Conservation (phyloP, 208 protist species). For the Crithidia acanthocephali region DNA sequence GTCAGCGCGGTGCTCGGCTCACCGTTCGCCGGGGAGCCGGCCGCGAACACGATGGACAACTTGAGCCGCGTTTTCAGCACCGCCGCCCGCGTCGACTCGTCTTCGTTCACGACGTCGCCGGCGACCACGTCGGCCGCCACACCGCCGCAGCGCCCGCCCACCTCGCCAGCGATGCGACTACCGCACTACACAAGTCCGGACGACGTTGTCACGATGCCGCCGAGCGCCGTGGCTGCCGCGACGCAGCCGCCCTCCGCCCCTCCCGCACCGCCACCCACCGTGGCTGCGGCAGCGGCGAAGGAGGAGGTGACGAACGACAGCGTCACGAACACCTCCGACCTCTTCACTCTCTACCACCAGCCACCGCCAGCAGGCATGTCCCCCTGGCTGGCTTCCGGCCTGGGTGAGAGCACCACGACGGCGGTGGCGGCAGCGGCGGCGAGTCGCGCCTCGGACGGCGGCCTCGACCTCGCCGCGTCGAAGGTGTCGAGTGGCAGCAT, state of each 20-base stretch:
- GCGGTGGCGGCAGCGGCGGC: not conserved
- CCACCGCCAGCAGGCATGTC: conserved; percentile 6
- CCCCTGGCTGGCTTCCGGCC: conserved; percentile 25
- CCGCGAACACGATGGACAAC: conserved; percentile 27
- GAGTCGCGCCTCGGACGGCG: conserved; percentile 4
- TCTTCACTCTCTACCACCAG: conserved; percentile 18
- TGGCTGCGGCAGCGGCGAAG: not conserved
- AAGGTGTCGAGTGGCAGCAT: conserved; percentile 15
- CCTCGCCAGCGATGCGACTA: conserved; percentile 18
- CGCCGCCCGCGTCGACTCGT: conserved; percentile 26
- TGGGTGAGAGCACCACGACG: conserved; percentile 5
- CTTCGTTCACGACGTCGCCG: conserved; percentile 30
- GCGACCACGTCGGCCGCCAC: conserved; percentile 18
- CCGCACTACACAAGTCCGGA: conserved; percentile 15
- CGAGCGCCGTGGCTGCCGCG: not conserved
- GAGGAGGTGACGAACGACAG: conserved; percentile 13
- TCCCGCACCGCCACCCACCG: conserved; percentile 13
- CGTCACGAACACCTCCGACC: conserved; percentile 5
- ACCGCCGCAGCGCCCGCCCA: conserved; percentile 27
- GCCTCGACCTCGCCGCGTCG: conserved; percentile 3
- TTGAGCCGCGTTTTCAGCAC: conserved; percentile 38
- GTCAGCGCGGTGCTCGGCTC: conserved; percentile 13
- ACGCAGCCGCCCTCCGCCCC: not conserved
- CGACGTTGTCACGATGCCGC: conserved; percentile 23
- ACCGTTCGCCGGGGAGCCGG: conserved; percentile 20